These are phyloP conservation scores for Notholithocarpus densiflorus DNA, from an alignment of 306 rosid species.

Conservation along the genomic window DNA sequence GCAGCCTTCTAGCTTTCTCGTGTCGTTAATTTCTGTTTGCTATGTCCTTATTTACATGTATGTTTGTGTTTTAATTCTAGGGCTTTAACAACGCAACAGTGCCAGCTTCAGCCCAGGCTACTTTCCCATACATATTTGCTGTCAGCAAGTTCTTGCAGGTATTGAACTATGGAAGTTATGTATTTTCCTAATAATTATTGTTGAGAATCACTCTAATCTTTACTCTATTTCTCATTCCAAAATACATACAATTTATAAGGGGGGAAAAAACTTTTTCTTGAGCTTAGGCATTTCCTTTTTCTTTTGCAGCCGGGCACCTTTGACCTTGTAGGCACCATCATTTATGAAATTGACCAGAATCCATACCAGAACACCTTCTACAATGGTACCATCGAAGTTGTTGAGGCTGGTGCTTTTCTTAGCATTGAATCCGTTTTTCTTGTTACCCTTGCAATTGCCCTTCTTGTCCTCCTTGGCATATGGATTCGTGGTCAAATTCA, in stretches of 20 bases:
- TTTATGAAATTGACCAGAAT: slow-evolving; percentile 76
- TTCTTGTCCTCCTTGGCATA: slow-evolving; percentile 61
- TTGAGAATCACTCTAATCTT: slow-evolving; percentile 7
- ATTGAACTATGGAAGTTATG: slow-evolving; percentile 8
- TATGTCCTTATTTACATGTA: slow-evolving; percentile 12
- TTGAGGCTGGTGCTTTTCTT: slow-evolving; percentile 60
- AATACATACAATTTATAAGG: neutral
- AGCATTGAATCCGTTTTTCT: slow-evolving; percentile 86
- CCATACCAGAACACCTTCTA: slow-evolving; percentile 76
- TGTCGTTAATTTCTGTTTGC: neutral
- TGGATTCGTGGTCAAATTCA: slow-evolving; percentile 88
- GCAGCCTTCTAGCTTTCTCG: neutral
- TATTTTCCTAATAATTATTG: neutral
- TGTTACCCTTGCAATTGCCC: slow-evolving; percentile 73
- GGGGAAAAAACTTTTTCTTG: neutral
- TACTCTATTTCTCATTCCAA: neutral
- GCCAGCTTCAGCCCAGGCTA: slow-evolving; percentile 75
- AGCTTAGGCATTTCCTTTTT: slow-evolving; percentile 17
- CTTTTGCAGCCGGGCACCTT: slow-evolving; percentile 75
- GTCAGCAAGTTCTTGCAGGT: slow-evolving; percentile 97
- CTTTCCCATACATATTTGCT: slow-evolving; percentile 79
- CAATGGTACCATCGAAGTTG: slow-evolving; percentile 86
- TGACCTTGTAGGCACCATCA: slow-evolving; percentile 83
- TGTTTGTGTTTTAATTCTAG: slow-evolving; percentile 38
- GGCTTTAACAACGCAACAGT: slow-evolving; percentile 68